Base-by-base conservation (phyloP, 1,139 yeast species). In the Debaryomyces fabryi region DNA sequence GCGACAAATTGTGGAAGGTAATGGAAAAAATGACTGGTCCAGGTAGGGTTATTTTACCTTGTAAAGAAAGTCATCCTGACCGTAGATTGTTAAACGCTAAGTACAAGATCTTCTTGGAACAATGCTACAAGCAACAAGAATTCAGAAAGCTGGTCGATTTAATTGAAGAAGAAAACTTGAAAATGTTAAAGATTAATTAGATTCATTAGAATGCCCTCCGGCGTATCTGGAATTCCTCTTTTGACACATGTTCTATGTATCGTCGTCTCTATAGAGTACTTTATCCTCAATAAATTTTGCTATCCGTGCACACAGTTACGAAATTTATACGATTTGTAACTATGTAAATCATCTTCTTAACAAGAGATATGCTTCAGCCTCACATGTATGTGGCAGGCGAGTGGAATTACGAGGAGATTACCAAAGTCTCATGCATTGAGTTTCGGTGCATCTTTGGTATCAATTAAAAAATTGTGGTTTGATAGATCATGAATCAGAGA, bases 11-110 rank as follows among this genome's bases (percentile, higher is more conserved):
- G 54, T 93, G 98, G 98, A 81, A 83, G 44, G 83, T 87, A 38
- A 93, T 93, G 99, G 80, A 81, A 56, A 78, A 79, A 54, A 78
- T 91, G 76, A 88, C 96, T 3, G 93, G 96, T 15, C 82, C 86
- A 13, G 98, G 97, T 46, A 79, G 78, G 56, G 89, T 85, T 16
- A 87, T 93, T 42, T 66, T 74, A 53, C 98, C 98, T 6, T 72
- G 83, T 27, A 71, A 78, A 12, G 69, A 62, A 8, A 69, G 69
- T 38, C 79, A 80, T 51, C 83, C 88, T 0, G 96, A 89, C 65
- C 76, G 91, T 59, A 76, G 75, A 58, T 76, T 93, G 52, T 77
- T 93, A 63, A 71, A 78, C 52, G 88, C 85, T 38, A 93, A 93
- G 69, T 93, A 90, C 72, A 78, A 82, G 63, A 81, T 93, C 39